A percentile compares a stretch with the other conserved stretches of the same genome.
Evolutionary conservation across 2,329 filamentous ascomycete species (phyloP).

Genomic region (Orbilia oligospora): DNA sequence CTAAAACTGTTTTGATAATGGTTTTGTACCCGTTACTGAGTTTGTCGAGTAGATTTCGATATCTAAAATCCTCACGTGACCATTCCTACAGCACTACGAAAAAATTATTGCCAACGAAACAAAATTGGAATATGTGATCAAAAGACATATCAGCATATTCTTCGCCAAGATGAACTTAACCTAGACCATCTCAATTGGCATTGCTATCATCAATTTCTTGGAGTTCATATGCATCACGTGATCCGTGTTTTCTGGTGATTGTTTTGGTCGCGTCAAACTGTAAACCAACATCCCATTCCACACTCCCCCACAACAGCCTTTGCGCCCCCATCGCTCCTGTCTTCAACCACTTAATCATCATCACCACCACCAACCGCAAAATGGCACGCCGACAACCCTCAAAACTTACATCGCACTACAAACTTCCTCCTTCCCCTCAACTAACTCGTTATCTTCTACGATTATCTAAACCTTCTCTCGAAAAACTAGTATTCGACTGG

Average conservation of each 20-base stretch:
- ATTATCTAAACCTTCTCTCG: slow-evolving; percentile 55
- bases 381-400: slow-evolving; percentile 52
- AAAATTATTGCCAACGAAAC: too few species aligned
- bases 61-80: too few species aligned
- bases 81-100: too few species aligned
- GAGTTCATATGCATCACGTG: not conserved
- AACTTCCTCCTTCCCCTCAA: slow-evolving; percentile 47
- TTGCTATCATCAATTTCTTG: too few species aligned
- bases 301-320: not conserved
- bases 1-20: too few species aligned
- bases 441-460: slow-evolving; percentile 50
- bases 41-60: too few species aligned
- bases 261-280: slow-evolving; percentile 30
- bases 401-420: slow-evolving; percentile 43
- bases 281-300: not conserved
- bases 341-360: not conserved
- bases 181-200: too few species aligned
- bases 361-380: not conserved
- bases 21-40: too few species aligned
- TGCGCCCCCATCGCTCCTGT: slow-evolving; percentile 5
- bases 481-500: slow-evolving; percentile 58
- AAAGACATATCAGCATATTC: too few species aligned
- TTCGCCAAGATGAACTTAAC: too few species aligned
- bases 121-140: too few species aligned
- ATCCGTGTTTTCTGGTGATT: slow-evolving; percentile 5